Evolutionary conservation across 1,284 basidiomycete species (phyloP), one percentile per base, ranked within the genome.

Genomic region (Golubevia pallescens): DNA sequence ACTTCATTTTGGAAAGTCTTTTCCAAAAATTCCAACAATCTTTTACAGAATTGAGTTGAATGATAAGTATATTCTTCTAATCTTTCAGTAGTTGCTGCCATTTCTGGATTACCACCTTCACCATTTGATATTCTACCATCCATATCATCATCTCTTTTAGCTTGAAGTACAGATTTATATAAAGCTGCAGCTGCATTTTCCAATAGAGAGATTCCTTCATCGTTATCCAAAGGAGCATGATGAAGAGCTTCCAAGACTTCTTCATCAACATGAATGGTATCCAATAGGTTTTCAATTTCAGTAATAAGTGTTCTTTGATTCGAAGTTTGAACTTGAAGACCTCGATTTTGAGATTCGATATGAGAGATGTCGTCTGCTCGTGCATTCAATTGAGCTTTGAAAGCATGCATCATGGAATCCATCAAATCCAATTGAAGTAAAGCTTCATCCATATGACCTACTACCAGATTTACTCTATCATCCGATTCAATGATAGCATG

Each of bases 331-430:
- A 99, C 95, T 87, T 99, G 97, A 42, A 99, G 87, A 76, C 97
- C 97, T 61, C 95, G 90, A 81, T 97, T 96, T 86, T 99, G 97
- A 1, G 92, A 92, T 87, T 99, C 97, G 77, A 99, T 98, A 81
- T 91, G 95, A 7, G 90, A 90, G 67, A 99, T 98, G 83, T 99
- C 97, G 64, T 99, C 81, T 0, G 75, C 73, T 1, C 81, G 71
- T 21, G 74, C 61, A 20, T 84, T 82, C 67, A 85, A 71, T 60
- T 76, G 71, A 52, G 79, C 70, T 58, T 85, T 85, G 75, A 71
- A 84, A 2, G 71, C 68, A 16, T 74, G 70, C 21, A 85, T 74
- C 69, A 78, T 78, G 24, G 68, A 71, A 65, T 85, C 85, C 89
- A 97, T 93, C 69, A 89, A 90, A 78, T 96, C 94, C 28, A 97